Evolutionary conservation across 495 filamentous ascomycete genomes (phyloP).

Genomic region (Lichina pygmaea): DNA sequence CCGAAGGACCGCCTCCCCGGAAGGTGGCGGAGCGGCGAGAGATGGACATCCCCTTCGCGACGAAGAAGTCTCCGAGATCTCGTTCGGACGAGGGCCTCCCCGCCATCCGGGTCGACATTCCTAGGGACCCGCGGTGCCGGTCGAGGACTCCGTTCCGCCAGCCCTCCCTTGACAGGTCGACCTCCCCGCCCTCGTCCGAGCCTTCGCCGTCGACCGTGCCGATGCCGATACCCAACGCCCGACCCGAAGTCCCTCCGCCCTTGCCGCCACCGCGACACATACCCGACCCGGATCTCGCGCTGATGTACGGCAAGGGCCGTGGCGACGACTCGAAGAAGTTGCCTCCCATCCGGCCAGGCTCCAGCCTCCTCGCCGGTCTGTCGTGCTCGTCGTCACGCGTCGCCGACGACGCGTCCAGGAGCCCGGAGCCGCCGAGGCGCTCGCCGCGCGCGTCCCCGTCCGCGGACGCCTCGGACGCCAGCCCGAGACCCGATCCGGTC

Average conservation of each 20-base stretch:
- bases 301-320: conserved; percentile 26
- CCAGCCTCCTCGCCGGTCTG: conserved; percentile 15
- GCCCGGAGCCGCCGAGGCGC: background rate
- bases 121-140: background rate
- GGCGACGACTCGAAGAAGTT: conserved; percentile 6
- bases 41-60: background rate
- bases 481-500: background rate
- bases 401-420: conserved; percentile 7
- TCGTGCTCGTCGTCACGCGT: conserved; percentile 28
- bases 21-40: background rate
- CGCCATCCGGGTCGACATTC: background rate
- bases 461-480: conserved; percentile 4
- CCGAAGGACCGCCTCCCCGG: background rate
- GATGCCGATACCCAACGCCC: conserved; percentile 28
- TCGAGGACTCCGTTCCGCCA: background rate
- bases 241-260: conserved; percentile 26
- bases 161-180: background rate
- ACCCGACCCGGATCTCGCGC: conserved; percentile 29
- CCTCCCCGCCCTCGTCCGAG: background rate
- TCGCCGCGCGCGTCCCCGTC: background rate
- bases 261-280: conserved; percentile 33
- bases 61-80: background rate
- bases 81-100: background rate
- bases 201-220: conserved; percentile 16
- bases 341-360: conserved; percentile 11